Evolutionary conservation across 2,329 filamentous ascomycete genomes (phyloP), one percentile per base, ranked within the genome.

Genomic region (Laburnicola sp.): DNA sequence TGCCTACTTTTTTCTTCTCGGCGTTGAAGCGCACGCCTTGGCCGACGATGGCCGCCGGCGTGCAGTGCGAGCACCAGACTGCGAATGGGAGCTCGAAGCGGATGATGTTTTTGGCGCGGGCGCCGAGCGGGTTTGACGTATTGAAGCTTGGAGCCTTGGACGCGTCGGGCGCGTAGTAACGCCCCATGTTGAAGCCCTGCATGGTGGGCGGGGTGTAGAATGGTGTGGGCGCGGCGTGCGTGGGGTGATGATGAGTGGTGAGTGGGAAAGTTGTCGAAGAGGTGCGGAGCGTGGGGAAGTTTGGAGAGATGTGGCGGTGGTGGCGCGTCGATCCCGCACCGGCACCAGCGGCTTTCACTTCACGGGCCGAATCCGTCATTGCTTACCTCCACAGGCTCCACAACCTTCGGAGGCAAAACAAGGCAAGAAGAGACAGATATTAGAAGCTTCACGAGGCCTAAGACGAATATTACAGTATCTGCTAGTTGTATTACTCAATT

Each of bases 11-110:
- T 66, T 85, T 86, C 82, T 99, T 99, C 72, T 89, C 85, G 41
- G 94, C 94, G 76, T 99, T 99, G 83, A 99, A 99, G 32, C 94
- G 91, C 44, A 97, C 91, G 45, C 94, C 94, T 71, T 97, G 94
- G 0, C 86, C 91, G 72, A 99, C 95, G 55, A 97, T 79, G 30
- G 64, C 61, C 11, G 79, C 50, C 6, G 84, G 81, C 1, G 82
- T 79, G 76, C 94, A 99, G 55, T 80, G 80, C 44, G 79, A 80
- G 79, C 94, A 99, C 92, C 93, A 97, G 31, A 96, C 83, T 35
- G 90, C 84, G 76, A 92, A 97, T 46, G 94, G 94, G 82, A 97
- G 92, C 78, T 99, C 94, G 80, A 99, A 99, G 65, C 94, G 93
- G 34, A 99, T 91, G 27, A 86, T 90, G 31, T 89, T 86, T 69